Percentiles rank a stretch among this genome's conserved stretches.
Conservation (phyloP, 2,329 filamentous ascomycete genomes). For the Stemphylium vesicarium region DNA sequence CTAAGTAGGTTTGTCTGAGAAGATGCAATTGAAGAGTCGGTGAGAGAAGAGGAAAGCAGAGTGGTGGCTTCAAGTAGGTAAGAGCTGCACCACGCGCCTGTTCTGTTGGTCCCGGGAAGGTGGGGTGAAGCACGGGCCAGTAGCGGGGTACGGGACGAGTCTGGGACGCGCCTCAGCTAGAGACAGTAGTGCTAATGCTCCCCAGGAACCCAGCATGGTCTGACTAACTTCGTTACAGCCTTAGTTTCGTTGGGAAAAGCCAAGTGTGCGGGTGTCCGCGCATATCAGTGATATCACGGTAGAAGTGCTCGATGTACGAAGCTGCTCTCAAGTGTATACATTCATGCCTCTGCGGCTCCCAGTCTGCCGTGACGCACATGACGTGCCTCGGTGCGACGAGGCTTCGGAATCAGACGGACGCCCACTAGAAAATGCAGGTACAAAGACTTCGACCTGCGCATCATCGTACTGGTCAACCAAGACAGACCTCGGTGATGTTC, state of each 20-base stretch:
- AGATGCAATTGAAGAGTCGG: conserved; percentile 26
- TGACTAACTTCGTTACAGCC: conserved; percentile 2
- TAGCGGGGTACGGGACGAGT: conserved; percentile 32
- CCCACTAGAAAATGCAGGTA: conserved; percentile 15
- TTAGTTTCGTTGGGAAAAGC: conserved; percentile 3
- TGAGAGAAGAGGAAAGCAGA: conserved; percentile 17
- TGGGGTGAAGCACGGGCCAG: conserved; percentile 35
- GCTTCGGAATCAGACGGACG: conserved; percentile 7
- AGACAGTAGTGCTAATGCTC: conserved; percentile 7
- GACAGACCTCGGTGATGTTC: conserved; percentile 4
- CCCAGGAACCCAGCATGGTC: background rate
- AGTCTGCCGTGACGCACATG: background rate
- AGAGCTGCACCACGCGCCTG: conserved; percentile 39
- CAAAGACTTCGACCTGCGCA: conserved; percentile 2
- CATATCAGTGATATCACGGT: too few relatives aligned
- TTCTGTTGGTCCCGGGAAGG: conserved; percentile 35
- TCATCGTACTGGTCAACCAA: conserved; percentile 1
- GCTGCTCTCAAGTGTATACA: background rate
- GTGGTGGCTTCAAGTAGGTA: conserved; percentile 29
- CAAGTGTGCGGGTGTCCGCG: too few relatives aligned
- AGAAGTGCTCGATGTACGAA: background rate
- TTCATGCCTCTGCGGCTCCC: background rate
- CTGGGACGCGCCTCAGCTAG: conserved; percentile 18
- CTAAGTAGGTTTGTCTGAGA: conserved; percentile 2
- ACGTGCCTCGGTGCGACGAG: conserved; percentile 7